Percentiles rank a stretch among this genome's conserved stretches.
Evolutionary conservation across 805 yeast genomes (phyloP).

Genomic region (Candida rishiriensis): DNA sequence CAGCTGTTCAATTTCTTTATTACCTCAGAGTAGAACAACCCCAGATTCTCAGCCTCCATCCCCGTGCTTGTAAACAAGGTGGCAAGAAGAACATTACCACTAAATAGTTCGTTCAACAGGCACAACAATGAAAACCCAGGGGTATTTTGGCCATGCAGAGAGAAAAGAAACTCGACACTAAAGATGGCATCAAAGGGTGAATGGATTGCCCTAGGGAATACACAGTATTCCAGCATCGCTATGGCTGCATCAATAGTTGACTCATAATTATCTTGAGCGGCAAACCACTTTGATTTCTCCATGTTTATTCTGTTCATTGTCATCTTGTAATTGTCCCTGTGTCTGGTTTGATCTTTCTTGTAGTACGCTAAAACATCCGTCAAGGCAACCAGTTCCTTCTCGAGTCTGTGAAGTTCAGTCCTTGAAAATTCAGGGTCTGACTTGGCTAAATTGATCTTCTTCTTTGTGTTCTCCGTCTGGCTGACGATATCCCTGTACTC

Average conservation of each 20-base stretch:
- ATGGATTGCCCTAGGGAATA: constrained; percentile 71
- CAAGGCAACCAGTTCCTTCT: constrained; percentile 23
- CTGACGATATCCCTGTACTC: constrained; percentile 39
- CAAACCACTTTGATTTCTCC: constrained; percentile 39
- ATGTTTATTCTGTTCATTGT: constrained; percentile 26
- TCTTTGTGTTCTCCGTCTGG: constrained; percentile 32
- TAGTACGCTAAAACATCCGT: constrained; percentile 26
- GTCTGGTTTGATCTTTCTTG: constrained; percentile 41
- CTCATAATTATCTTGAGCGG: constrained; percentile 10
- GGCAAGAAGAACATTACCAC: constrained; percentile 39
- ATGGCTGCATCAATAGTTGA: constrained; percentile 2
- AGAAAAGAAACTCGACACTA: constrained; percentile 55
- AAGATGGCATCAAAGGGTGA: constrained; percentile 82
- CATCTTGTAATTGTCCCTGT: constrained; percentile 35
- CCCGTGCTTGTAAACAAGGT: constrained; percentile 68
- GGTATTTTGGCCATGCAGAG: constrained; percentile 36
- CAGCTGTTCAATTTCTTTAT: constrained; percentile 35
- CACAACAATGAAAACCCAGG: constrained; percentile 35
- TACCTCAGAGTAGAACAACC: constrained; percentile 61
- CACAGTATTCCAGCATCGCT: constrained; percentile 52
- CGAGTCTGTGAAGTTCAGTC: constrained; percentile 22
- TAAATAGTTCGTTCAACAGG: constrained; percentile 44
- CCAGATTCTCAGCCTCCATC: constrained; percentile 76
- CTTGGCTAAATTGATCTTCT: constrained; percentile 29
- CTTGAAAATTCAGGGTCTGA: constrained; percentile 24